Evolutionary conservation across 2,329 filamentous ascomycete genomes (phyloP).

Genomic region (Aspergillus niger): DNA sequence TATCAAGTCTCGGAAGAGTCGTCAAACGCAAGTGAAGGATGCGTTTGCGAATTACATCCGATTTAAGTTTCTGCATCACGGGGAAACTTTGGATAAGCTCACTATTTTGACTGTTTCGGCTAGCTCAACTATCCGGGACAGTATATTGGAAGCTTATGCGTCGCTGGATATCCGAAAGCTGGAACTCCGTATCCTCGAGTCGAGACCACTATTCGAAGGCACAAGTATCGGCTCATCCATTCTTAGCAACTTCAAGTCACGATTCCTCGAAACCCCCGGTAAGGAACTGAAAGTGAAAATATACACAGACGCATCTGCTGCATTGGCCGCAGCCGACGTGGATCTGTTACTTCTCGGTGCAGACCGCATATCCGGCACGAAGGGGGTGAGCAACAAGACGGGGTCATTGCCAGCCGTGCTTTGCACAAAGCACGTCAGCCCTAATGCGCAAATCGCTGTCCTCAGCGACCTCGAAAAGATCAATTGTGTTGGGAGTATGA

Average conservation of each 20-base stretch:
- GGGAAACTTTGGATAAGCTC: slow-evolving; percentile 31
- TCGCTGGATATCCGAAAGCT: slow-evolving; percentile 41
- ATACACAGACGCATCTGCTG: slow-evolving; percentile 63
- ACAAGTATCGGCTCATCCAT: slow-evolving; percentile 55
- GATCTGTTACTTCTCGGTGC: slow-evolving; percentile 66
- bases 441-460: slow-evolving; percentile 54
- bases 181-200: slow-evolving; percentile 65
- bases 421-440: slow-evolving; percentile 54
- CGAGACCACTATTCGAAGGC: slow-evolving; percentile 67
- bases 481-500: slow-evolving; percentile 49
- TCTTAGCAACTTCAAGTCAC: slow-evolving; percentile 26
- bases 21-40: slow-evolving; percentile 26
- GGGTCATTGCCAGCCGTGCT: slow-evolving; percentile 63
- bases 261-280: slow-evolving; percentile 20
- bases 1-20: slow-evolving; percentile 25
- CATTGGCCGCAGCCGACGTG: slow-evolving; percentile 53
- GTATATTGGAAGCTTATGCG: slow-evolving; percentile 49
- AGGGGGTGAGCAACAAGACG: slow-evolving; percentile 67
- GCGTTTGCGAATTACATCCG: slow-evolving; percentile 31
- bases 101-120: slow-evolving; percentile 63
- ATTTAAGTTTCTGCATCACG: slow-evolving; percentile 13
- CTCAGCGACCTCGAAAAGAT: slow-evolving; percentile 66
- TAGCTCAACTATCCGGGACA: slow-evolving; percentile 61
- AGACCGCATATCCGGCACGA: slow-evolving; percentile 60
- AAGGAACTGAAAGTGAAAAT: slow-evolving; percentile 49